Base-by-base conservation (phyloP, 2,329 filamentous ascomycete species). In the Shiraia sp. region DNA sequence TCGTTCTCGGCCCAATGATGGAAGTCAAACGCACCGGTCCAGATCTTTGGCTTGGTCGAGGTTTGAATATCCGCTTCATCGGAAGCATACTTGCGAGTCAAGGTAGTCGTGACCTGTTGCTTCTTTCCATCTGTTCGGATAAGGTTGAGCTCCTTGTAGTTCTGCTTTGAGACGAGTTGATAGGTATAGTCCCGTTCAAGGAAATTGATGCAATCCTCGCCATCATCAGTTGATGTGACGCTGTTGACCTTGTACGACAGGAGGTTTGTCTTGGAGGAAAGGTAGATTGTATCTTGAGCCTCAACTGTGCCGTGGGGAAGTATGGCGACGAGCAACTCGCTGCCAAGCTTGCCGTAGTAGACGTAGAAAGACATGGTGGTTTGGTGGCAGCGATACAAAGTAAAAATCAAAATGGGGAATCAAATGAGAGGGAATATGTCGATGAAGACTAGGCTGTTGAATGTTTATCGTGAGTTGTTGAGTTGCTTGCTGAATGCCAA, bases 341-440 rank as follows among this genome's bases (percentile, higher is more conserved):
- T 30, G 16, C 23, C 26, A 9, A 41, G 39, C 32, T 41, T 36
- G 32, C 39, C 39, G 39, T 41, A 31, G 32, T 41, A 41, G 16
- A 30, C 15, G 27, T 30, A 41, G 17, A 35, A 41, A 4, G 39
- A 41, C 39, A 41, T 41, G 14, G 10, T 24, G 19, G 5, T 29
- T 4, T 14, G 31, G 10, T 16, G 10, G 15, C 24, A 15, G 13
- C 5, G 16, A 32, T 2, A 6, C 9, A 14, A 10, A 13, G 7
- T 14, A 16, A 2, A 17, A 32, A 16, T 10, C 13, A 10, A 22
- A 6, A 23, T 4, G 16, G 13, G 8, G 28, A 22, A 8, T 22
- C 4, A 22, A 22, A 22, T 22, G 4, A 4, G 8, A 22, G 4
- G 4, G 19, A 22, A 22, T 4, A 22, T 22, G 8, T 22, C 8